Evolutionary conservation across 1,284 basidiomycete species (phyloP).

Genomic region (Pseudozyma sp.): DNA sequence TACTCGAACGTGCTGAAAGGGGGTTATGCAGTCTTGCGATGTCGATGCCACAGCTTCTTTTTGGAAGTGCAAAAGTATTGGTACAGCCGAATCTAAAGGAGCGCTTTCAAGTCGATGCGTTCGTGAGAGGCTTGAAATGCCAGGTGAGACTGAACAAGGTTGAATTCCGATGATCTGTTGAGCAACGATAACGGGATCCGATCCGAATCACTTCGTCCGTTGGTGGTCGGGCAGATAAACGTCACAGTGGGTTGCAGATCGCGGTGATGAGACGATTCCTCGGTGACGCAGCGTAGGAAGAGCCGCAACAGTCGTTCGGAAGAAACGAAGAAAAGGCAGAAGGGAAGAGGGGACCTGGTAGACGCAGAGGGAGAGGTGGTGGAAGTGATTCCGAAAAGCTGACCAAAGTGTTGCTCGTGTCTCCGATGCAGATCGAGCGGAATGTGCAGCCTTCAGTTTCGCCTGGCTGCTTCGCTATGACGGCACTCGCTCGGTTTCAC

Average conservation of each 20-base stretch:
- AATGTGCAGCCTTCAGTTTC: not conserved
- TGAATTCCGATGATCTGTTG: no score
- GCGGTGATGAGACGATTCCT: no score
- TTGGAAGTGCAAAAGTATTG: not conserved
- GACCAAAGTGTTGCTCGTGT: slow-evolving; percentile 4
- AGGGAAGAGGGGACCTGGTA: not conserved
- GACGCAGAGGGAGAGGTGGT: not conserved
- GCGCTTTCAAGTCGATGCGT: no score
- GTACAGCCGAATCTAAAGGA: not conserved
- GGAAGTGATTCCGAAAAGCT: not conserved
- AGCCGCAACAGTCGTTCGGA: not conserved
- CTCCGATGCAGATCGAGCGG: slow-evolving; percentile 1
- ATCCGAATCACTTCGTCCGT: no score
- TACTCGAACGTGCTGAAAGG: no score
- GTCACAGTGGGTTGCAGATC: no score
- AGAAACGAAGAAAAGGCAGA: not conserved
- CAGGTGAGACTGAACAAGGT: not conserved
- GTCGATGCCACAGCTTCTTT: no score
- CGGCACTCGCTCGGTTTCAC: not conserved
- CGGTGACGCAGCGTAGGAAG: not conserved
- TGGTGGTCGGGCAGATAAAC: no score
- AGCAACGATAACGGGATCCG: no score
- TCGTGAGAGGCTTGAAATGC: no score
- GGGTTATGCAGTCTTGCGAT: no score
- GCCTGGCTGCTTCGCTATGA: slow-evolving; percentile 1